These are phyloP conservation scores for Tolypocladium guangdongense DNA, from an alignment of 2,329 filamentous ascomycete genomes.

Conservation along the genomic window DNA sequence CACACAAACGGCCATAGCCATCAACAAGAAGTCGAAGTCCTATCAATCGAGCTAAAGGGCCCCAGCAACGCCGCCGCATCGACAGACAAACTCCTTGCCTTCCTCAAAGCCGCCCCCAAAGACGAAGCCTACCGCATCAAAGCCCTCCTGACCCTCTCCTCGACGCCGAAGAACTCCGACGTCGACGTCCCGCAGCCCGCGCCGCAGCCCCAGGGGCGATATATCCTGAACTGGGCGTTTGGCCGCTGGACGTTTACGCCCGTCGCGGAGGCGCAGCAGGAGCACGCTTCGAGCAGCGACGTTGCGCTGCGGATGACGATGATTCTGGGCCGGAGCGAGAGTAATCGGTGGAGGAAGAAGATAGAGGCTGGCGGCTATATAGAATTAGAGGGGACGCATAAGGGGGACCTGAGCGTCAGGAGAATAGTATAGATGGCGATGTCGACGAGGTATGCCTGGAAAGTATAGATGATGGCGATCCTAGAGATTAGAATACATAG, in stretches of 20 bases:
- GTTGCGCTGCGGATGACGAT: conserved; percentile 60
- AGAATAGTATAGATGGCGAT: conserved; percentile 31
- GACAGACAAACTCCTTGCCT: conserved; percentile 49
- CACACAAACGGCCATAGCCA: conserved; percentile 31
- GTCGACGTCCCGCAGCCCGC: conserved; percentile 27
- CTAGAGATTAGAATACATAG: neutral
- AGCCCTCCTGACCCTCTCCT: conserved; percentile 42
- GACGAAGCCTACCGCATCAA: conserved; percentile 97
- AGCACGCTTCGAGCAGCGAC: conserved; percentile 46
- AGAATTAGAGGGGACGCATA: conserved; percentile 32
- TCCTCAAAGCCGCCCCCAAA: conserved; percentile 68
- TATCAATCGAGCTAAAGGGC: conserved; percentile 62
- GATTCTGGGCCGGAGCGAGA: conserved; percentile 63
- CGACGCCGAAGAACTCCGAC: conserved; percentile 39
- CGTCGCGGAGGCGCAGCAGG: conserved; percentile 25
- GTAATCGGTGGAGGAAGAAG: conserved; percentile 66
- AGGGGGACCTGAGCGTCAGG: conserved; percentile 40
- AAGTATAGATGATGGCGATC: neutral
- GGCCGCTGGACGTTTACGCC: conserved; percentile 86
- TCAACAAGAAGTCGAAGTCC: conserved; percentile 86
- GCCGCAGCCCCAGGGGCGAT: conserved; percentile 36
- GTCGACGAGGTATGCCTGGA: neutral
- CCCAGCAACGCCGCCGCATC: conserved; percentile 31
- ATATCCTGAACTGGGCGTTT: conserved; percentile 98
- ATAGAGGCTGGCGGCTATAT: conserved; percentile 48